These are phyloP conservation scores for Clarireedia paspali DNA, from an alignment of 2,329 filamentous ascomycete genomes.

Conservation along the genomic window DNA sequence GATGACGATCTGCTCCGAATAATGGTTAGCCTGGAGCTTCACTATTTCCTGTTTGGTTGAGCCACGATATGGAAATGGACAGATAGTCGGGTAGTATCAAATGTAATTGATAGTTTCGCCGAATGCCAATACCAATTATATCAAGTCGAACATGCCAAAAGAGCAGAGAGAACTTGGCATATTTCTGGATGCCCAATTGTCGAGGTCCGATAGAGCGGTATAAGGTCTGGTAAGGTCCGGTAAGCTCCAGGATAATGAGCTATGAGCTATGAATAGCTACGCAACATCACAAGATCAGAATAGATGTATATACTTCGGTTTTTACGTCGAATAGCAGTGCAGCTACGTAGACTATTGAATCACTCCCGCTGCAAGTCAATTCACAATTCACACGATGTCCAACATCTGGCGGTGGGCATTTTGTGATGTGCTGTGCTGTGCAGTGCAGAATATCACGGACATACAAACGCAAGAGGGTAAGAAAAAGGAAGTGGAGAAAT, in stretches of 20 bases:
- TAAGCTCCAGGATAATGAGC: not conserved
- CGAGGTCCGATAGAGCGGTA: not conserved
- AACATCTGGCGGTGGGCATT: not conserved
- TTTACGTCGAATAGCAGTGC: not conserved
- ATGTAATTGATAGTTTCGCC: not conserved
- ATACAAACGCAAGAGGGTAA: too few species aligned
- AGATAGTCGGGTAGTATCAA: not conserved
- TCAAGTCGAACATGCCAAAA: not conserved
- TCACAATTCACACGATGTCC: too few species aligned
- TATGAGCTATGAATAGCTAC: slow-evolving; percentile 7
- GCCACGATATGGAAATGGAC: not conserved
- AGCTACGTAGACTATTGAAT: slow-evolving; percentile 1
- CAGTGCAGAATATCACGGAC: not conserved
- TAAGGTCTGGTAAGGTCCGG: not conserved
- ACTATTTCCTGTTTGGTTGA: not conserved
- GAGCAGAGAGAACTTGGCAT: slow-evolving; percentile 1
- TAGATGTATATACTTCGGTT: not conserved
- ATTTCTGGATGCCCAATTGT: too few species aligned
- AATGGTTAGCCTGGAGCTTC: not conserved
- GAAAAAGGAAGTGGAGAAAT: not conserved
- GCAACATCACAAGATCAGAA: slow-evolving; percentile 4
- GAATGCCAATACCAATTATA: not conserved
- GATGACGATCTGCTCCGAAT: not conserved
- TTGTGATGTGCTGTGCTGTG: not conserved
- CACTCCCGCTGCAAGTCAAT: not conserved